phyloP scores from a whole-genome alignment of 805 yeast genomes.

The Candida yuanshanica region DNA sequence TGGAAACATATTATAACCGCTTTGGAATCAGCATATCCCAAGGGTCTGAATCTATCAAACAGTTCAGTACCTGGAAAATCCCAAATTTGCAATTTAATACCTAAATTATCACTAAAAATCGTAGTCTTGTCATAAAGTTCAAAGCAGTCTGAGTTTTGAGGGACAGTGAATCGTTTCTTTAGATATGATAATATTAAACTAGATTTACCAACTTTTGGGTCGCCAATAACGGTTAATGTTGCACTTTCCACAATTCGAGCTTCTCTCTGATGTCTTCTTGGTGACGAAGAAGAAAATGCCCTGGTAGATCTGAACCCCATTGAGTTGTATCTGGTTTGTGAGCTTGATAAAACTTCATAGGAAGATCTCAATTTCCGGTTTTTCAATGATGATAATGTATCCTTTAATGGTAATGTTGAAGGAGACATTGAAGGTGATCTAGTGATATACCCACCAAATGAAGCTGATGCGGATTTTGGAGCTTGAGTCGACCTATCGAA shows the following conservation, averaged over 20 bases:
- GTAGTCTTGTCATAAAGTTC: slow-evolving; percentile 20
- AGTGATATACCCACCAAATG: neutral
- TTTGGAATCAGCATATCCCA: slow-evolving; percentile 35
- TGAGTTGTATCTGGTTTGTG: neutral
- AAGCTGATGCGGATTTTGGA: neutral
- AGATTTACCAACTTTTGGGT: slow-evolving; percentile 24
- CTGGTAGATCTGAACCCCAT: neutral
- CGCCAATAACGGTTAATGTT: slow-evolving; percentile 21
- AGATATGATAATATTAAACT: slow-evolving; percentile 19
- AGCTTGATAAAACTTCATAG: neutral
- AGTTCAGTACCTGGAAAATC: slow-evolving; percentile 35
- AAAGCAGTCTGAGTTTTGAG: slow-evolving; percentile 9
- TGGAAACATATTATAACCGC: slow-evolving; percentile 35
- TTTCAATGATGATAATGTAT: neutral
- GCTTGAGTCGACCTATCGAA: too few relatives aligned
- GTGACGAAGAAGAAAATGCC: neutral
- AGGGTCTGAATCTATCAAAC: slow-evolving; percentile 37
- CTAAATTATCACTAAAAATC: slow-evolving; percentile 14
- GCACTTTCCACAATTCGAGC: neutral
- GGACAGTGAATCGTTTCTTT: slow-evolving; percentile 7
- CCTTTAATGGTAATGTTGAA: neutral
- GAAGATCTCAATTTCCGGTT: neutral
- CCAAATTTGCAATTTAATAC: slow-evolving; percentile 32
- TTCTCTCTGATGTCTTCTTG: neutral
- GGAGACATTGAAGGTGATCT: neutral